Base-by-base conservation (phyloP, 805 yeast genomes). In the Sungouiella thailandica region DNA sequence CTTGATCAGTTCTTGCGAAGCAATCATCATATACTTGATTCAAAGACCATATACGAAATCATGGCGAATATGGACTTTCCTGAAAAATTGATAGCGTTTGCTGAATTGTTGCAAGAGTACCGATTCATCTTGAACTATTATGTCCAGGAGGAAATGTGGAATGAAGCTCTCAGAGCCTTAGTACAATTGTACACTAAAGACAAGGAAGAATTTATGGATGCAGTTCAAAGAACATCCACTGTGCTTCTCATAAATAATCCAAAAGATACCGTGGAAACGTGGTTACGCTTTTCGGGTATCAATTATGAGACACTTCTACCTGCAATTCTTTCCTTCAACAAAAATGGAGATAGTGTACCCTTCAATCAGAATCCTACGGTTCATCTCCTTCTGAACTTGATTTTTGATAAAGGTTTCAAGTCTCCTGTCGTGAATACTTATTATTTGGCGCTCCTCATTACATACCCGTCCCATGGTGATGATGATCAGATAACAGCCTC, bases 131-230 rank as follows among this genome's bases (percentile, higher is more conserved):
- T 89, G 19, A 65, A 77, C 5, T 78, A 81, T 55, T 77, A 88
- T 73, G 69, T 89, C 9, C 74, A 78, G 32, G 53, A 68, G 17
- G 82, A 80, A 41, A 72, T 79, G 40, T 93, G 96, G 95, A 54
- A 62, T 10, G 80, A 80, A 36, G 83, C 95, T 0, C 55, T 86
- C 32, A 73, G 74, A 33, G 72, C 78, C 0, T 46, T 82, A 24
- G 47, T 76, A n/a, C 61, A 67, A 24, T 65, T 73, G 27, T 70
- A 70, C 34, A 68, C 70, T 25, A 70, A 72, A 25, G 60, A 69
- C 0, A 52, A 36, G 1, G 43, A 42, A 16, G 34, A 37, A 10
- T 43, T 50, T 5, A 47, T 46, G 13, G 52, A 47, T 7, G 34
- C 76, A 7, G 71, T 83, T 4, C 85, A 87, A 58, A 72, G 74